Evolutionary conservation across 129 eudicot genomes (phyloP), one percentile per base, ranked within the genome.

Genomic region (Ambrosia trifida): DNA sequence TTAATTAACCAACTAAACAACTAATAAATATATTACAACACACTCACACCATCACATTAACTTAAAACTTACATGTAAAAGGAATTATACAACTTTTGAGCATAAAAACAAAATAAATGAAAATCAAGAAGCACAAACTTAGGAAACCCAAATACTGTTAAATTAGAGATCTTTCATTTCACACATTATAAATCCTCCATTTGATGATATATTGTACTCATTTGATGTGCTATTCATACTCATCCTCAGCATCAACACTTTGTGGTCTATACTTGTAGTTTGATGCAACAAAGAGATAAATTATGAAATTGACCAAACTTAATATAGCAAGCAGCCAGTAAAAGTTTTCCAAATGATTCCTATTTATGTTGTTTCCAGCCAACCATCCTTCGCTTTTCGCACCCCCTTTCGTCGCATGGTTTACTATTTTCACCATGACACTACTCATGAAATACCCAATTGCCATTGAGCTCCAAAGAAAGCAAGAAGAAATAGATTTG

Each of bases 401-500:
- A 16, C 43, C 46, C 19, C 72, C 82, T 81, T 77, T 78, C 0
- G 90, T 87, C 1, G 78, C 86, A 1, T 45, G n/a, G 50, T 88
- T 88, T 64, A 85, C 86, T 2, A 83, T 63, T 20, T 83, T 68
- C 16, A 88, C 90, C 14, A 76, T 38, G 43, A 88, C 71, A 11
- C 90, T 72, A 75, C 95, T 88, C 77, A 78, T 1, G 70, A 58
- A 85, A 66, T 76, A 88, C 54, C 95, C 95, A 1, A 88, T 2
- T 17, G 95, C 80, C 95, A 88, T 83, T 8, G 95, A 85, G 46
- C 74, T 64, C 95, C 95, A 88, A 14, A 83, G 84, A 58, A 88
- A 85, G 68, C 90, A 85, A 71, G 86, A 77, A 11, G 90, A 85
- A 9, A 88, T 76, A 2, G 95, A 85, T 60, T 88, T 88, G 5